Conservation (phyloP, 2,329 filamentous ascomycete species). For the Neurospora sp. region DNA sequence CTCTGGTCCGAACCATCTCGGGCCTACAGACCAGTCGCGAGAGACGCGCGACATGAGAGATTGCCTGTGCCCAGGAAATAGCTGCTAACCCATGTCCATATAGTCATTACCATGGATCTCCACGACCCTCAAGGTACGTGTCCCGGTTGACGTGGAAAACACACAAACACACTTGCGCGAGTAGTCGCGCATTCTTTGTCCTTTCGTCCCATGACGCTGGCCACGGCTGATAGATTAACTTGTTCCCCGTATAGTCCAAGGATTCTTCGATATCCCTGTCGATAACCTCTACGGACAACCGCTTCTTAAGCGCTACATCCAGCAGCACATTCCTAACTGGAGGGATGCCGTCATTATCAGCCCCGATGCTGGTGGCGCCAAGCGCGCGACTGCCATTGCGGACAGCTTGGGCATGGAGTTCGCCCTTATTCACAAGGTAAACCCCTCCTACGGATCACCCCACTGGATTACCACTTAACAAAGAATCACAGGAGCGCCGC, state of each 20-base stretch:
- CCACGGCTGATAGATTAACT: constrained; percentile 1
- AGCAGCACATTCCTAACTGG: constrained; percentile 75
- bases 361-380: constrained; percentile 92
- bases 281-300: constrained; percentile 91
- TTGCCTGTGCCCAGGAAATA: not conserved
- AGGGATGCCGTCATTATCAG: constrained; percentile 86
- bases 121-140: constrained; percentile 64
- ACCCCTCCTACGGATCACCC: constrained; percentile 19
- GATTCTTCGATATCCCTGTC: constrained; percentile 97
- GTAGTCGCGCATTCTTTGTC: not conserved
- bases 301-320: constrained; percentile 60
- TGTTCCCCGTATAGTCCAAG: constrained; percentile 59
- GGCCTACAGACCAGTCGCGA: not conserved
- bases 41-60: not conserved
- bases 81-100: constrained; percentile 1
- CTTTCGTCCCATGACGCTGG: not conserved
- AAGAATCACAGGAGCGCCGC: constrained; percentile 30
- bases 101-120: constrained; percentile 90
- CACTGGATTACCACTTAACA: constrained; percentile 25
- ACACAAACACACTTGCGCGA: not conserved
- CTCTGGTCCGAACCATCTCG: not conserved
- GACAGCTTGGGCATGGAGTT: constrained; percentile 91
- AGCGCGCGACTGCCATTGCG: constrained; percentile 89
- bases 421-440: constrained; percentile 94
- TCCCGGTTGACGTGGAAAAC: not conserved